phyloP scores from a whole-genome alignment of 2,329 filamentous ascomycete genomes.

The Trichoderma oligosporum region DNA sequence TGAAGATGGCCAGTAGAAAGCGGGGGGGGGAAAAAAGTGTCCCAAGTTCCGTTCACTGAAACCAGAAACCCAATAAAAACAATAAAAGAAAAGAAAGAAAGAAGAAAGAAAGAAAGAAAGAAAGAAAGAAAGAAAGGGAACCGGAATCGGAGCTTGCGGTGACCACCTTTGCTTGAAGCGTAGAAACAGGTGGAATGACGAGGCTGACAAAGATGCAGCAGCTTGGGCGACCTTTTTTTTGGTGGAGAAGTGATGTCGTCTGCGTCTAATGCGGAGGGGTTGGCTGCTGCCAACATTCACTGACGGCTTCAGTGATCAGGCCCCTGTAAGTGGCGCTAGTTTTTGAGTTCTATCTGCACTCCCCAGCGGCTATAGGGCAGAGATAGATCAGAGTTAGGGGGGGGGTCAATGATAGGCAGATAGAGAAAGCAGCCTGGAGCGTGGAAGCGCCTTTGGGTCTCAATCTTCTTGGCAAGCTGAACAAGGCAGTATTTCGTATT shows the following conservation, averaged over 20 bases:
- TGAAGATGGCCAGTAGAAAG: slow-evolving; percentile 4
- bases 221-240: background rate
- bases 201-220: slow-evolving; percentile 21
- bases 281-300: slow-evolving; percentile 1
- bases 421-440: background rate
- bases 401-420: too few species aligned
- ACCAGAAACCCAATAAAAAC: background rate
- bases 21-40: background rate
- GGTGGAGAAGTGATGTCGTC: slow-evolving; percentile 18
- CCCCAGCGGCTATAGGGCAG: background rate
- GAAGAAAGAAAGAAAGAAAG: too few species aligned
- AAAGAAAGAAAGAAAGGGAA: background rate
- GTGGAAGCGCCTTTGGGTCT: background rate
- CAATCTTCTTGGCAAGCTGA: too few species aligned
- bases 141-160: slow-evolving; percentile 6
- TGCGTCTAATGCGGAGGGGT: slow-evolving; percentile 16
- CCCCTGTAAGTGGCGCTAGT: slow-evolving; percentile 12
- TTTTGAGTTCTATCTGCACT: background rate
- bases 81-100: slow-evolving; percentile 4
- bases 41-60: background rate
- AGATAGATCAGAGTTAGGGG: too few species aligned
- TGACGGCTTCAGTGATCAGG: slow-evolving; percentile 7
- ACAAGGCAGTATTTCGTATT: too few species aligned
- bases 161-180: slow-evolving; percentile 1
- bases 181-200: slow-evolving; percentile 19